Base-by-base conservation (phyloP, 2,329 filamentous ascomycete species). In the Aspergillus transmontanensis region DNA sequence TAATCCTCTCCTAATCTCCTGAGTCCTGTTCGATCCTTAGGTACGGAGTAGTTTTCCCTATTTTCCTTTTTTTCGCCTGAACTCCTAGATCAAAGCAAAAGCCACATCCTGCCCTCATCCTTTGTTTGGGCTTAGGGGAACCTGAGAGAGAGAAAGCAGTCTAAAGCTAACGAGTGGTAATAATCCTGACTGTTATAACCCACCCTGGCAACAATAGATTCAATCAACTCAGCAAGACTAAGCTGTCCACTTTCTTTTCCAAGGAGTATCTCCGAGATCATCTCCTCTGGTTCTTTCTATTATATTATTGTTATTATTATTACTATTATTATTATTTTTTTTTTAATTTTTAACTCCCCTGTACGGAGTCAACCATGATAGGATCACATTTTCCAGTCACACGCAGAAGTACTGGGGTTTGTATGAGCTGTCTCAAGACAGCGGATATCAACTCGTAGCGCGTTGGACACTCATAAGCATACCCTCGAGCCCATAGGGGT, bases 351-450 rank as follows among this genome's bases (percentile, higher is more conserved):
- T 12, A 48, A 14, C 21, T 26, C 36, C 36, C 36, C 12, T 23
- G 10, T 26, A 23, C 26, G 26, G 26, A 28, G 26, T 28, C 26
- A 50, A 41, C 57, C 50, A 39, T 36, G 30, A 28, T 19, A 16
- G 21, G 32, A 63, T 60, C 61, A 63, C 61, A 62, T 57, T 60
- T 54, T 43, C 51, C 26, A 53, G 61, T 63, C 61, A 63, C 61
- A 63, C 58, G 57, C 53, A 60, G 43, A 53, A 6, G 12, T 43
- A 34, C 36, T 57, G 48, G 43, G 36, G 14, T 43, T 58, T 54
- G 60, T 21, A 50, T 43, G 48, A 23, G 14, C 46, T 58, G 32
- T 61, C 55, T 58, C 26, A 45, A 26, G 30, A 14, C 9, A 12
- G 23, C 59, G 23, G 11, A 55, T 53, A 43, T 55, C 46, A 55